Percentiles rank a stretch among this genome's conserved stretches.
These are phyloP conservation scores for Apiotrichum siamense DNA, from an alignment of 1,284 basidiomycete genomes.

Conservation along the genomic window DNA sequence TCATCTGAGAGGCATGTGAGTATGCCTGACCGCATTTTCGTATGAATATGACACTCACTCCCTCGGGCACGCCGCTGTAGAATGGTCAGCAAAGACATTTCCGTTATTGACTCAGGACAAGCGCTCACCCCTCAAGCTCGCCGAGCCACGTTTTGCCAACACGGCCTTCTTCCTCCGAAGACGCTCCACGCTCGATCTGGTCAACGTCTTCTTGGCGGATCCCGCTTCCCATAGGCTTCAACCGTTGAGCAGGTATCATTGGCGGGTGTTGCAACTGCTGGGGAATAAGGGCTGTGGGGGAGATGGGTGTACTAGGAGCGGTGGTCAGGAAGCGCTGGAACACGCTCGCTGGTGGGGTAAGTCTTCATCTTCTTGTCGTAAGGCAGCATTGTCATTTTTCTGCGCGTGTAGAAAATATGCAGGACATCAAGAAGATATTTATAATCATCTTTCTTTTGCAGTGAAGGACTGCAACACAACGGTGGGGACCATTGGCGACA, in stretches of 20 bases:
- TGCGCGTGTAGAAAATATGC: no score
- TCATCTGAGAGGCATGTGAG: conserved; percentile 20
- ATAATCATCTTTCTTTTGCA: no score
- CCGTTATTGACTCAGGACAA: neutral
- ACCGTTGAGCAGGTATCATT: neutral
- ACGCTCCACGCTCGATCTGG: conserved; percentile 18
- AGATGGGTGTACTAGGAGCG: conserved; percentile 21
- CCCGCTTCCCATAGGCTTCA: conserved; percentile 3
- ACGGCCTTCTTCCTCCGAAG: conserved; percentile 30
- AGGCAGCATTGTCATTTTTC: no score
- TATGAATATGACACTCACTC: conserved; percentile 9
- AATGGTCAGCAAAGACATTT: neutral
- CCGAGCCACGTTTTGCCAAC: conserved; percentile 41
- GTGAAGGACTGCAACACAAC: no score
- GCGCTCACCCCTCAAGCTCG: conserved; percentile 38
- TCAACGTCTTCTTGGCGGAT: conserved; percentile 17
- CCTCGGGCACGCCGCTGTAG: conserved; percentile 25
- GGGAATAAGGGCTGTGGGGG: conserved; percentile 20
- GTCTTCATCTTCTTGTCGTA: neutral
- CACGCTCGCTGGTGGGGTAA: conserved; percentile 11
- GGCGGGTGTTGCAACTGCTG: conserved; percentile 6
- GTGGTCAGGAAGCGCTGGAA: conserved; percentile 27
- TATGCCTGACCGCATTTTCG: neutral
- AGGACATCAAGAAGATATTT: no score
- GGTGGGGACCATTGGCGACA: no score